Evolutionary conservation across 2,329 filamentous ascomycete species (phyloP).

Genomic region (Penicillium sumatraense): DNA sequence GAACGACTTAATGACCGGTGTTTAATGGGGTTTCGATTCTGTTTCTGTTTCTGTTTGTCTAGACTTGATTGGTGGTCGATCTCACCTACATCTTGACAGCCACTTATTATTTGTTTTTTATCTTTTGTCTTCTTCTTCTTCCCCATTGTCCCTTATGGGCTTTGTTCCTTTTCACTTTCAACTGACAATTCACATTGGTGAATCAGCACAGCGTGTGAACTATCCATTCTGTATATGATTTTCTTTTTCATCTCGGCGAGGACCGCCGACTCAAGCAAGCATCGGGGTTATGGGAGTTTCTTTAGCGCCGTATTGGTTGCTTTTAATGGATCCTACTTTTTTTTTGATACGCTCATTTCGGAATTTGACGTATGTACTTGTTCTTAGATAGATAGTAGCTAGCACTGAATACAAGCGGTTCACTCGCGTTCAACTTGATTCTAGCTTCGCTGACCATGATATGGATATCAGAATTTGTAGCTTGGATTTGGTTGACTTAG

Average conservation of each 20-base stretch:
- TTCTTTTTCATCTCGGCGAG: conserved; percentile 15
- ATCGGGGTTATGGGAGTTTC: conserved; percentile 15
- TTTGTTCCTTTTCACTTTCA: conserved; percentile 3
- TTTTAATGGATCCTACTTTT: conserved; percentile 9
- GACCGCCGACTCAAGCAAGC: conserved; percentile 9
- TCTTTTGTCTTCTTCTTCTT: conserved; percentile 12
- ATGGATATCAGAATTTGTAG: no score
- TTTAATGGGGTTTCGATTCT: conserved; percentile 19
- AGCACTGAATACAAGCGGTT: not conserved
- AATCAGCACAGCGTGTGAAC: conserved; percentile 25
- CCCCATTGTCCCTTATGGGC: not conserved
- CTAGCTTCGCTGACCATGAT: no score
- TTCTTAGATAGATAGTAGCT: not conserved
- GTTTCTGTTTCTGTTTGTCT: no score
- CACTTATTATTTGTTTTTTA: conserved; percentile 16
- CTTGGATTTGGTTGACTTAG: no score
- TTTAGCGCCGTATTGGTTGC: conserved; percentile 2
- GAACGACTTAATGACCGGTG: conserved; percentile 36
- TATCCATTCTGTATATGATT: conserved; percentile 24
- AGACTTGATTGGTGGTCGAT: conserved; percentile 16
- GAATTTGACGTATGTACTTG: not conserved
- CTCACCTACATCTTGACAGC: conserved; percentile 17
- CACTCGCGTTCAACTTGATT: not conserved
- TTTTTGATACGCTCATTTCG: not conserved
- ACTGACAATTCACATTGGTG: conserved; percentile 2